A percentile compares a stretch with the other conserved stretches of the same genome.
phyloP scores from a whole-genome alignment of 148 eudicot species.

The Rhododendron simsii region DNA sequence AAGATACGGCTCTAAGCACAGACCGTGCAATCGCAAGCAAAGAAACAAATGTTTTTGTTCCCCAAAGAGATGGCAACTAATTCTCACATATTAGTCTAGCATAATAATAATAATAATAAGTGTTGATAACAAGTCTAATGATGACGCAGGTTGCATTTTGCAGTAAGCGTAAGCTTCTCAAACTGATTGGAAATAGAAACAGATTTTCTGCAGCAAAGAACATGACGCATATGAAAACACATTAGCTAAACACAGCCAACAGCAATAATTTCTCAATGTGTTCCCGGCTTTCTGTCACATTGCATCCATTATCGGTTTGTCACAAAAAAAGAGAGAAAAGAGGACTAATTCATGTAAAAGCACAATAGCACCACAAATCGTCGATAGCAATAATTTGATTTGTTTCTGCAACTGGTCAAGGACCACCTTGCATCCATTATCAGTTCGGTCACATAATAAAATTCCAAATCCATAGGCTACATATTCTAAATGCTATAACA shows the following conservation, averaged over 20 bases:
- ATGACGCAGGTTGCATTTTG: neutral
- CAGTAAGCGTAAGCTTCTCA: neutral
- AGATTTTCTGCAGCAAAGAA: neutral
- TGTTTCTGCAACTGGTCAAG: slow-evolving; percentile 2
- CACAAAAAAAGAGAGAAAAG: neutral
- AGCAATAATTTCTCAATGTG: neutral
- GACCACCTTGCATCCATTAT: neutral
- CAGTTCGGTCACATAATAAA: neutral
- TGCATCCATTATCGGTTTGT: neutral
- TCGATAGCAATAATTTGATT: neutral
- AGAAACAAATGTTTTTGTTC: neutral
- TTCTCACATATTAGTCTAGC: neutral
- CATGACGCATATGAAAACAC: neutral
- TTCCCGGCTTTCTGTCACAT: neutral
- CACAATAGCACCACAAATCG: neutral
- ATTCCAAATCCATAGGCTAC: neutral
- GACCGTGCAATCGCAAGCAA: too few relatives aligned
- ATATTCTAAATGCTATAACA: neutral
- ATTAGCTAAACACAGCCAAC: neutral
- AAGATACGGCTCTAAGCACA: too few relatives aligned
- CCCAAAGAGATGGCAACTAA: neutral
- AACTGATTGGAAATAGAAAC: neutral
- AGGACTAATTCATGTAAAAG: neutral
- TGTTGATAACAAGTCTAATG: neutral
- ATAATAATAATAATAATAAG: too few relatives aligned